phyloP scores from a whole-genome alignment of 306 rosid genomes.

The Astragalus membranaceus region DNA sequence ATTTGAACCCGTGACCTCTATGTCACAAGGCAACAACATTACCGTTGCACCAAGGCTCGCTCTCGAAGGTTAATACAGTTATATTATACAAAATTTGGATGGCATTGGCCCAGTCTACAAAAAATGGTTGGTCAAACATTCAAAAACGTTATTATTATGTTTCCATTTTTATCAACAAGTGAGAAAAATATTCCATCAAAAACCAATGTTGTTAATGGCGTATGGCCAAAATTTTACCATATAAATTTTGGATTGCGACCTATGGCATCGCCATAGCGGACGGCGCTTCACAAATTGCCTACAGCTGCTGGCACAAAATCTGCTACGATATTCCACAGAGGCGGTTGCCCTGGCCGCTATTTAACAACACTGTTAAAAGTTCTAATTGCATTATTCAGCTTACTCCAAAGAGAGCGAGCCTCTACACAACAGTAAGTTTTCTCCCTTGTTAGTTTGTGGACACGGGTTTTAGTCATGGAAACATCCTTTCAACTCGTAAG shows the following conservation, averaged over 20 bases:
- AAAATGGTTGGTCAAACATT: background rate
- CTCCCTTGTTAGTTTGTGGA: background rate
- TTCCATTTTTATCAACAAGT: background rate
- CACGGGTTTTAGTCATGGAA: background rate
- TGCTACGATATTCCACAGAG: background rate
- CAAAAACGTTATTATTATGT: background rate
- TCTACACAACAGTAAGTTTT: background rate
- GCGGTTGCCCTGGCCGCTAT: background rate
- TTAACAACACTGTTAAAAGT: background rate
- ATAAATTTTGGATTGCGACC: no score
- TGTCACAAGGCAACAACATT: no score
- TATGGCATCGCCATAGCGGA: no score
- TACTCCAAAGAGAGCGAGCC: background rate
- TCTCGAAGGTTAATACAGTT: background rate
- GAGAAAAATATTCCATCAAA: background rate
- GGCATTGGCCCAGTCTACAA: background rate
- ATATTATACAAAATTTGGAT: background rate
- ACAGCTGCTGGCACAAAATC: background rate
- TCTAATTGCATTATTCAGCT: background rate
- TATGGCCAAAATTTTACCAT: no score
- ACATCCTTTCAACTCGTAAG: background rate
- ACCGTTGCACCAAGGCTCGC: no score
- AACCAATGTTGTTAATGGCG: no score
- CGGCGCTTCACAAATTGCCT: no score
- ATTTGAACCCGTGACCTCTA: no score